phyloP scores from a whole-genome alignment of 768 basidiomycete genomes.

The Hebeloma cylindrosporum region DNA sequence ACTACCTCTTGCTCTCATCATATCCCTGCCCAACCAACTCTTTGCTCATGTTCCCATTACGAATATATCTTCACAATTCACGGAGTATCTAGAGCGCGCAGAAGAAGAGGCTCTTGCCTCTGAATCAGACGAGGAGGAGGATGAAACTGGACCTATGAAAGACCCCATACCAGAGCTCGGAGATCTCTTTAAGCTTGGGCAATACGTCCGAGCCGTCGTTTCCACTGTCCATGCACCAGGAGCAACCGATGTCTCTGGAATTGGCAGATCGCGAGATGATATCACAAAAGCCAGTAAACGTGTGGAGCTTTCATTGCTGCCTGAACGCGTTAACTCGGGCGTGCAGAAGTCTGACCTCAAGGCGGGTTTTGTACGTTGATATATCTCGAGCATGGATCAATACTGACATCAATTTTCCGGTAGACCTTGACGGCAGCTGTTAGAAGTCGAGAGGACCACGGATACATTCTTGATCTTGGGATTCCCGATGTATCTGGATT shows the following conservation, averaged over 20 bases:
- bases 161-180: conserved; percentile 63
- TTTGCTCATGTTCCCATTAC: conserved; percentile 94
- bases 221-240: conserved; percentile 68
- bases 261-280: conserved; percentile 68
- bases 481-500: conserved; percentile 80
- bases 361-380: conserved; percentile 65
- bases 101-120: conserved; percentile 51
- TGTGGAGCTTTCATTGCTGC: conserved; percentile 83
- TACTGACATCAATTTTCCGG: conserved; percentile 7
- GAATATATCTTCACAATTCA: conserved; percentile 81
- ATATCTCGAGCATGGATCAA: conserved; percentile 5
- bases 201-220: conserved; percentile 82
- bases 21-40: conserved; percentile 96
- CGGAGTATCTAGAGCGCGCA: conserved; percentile 63
- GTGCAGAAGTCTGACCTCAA: conserved; percentile 77
- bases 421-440: conserved; percentile 78
- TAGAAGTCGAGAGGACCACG: conserved; percentile 90
- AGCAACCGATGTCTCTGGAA: conserved; percentile 52
- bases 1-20: conserved; percentile 83
- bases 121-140: conserved; percentile 48
- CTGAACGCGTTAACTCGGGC: conserved; percentile 81
- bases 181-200: conserved; percentile 79
- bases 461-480: conserved; percentile 88
- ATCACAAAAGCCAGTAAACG: conserved; percentile 66
- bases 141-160: conserved; percentile 38